Percentiles rank a stretch among this genome's conserved stretches.
Evolutionary conservation across 331 rosid genomes (phyloP).

Genomic region (Quercus phellos): DNA sequence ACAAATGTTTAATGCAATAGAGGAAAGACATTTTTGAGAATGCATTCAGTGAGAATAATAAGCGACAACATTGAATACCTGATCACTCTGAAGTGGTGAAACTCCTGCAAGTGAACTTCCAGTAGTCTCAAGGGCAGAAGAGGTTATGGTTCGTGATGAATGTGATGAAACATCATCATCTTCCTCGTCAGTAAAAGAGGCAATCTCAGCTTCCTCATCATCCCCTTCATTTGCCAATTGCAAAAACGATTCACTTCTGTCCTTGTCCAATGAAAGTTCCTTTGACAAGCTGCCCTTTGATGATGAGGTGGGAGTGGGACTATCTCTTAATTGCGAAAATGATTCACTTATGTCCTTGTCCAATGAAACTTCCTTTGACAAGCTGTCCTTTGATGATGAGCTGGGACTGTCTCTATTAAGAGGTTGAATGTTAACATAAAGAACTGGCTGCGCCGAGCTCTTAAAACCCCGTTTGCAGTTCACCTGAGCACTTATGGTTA

Average conservation of each 20-base stretch:
- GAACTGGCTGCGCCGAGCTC: constrained; percentile 45
- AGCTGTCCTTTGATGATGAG: constrained; percentile 48
- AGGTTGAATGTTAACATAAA: constrained; percentile 60
- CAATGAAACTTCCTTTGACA: constrained; percentile 45
- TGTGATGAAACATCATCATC: constrained; percentile 37
- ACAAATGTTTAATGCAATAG: constrained; percentile 6
- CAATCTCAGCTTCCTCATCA: constrained; percentile 53
- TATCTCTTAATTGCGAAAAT: constrained; percentile 27
- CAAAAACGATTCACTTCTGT: constrained; percentile 45
- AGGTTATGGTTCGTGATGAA: constrained; percentile 29
- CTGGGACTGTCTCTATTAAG: constrained; percentile 42
- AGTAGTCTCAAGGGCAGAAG: constrained; percentile 38
- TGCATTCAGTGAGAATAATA: constrained; percentile 11
- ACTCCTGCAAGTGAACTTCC: constrained; percentile 27
- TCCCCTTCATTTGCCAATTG: constrained; percentile 35
- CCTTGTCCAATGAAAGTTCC: constrained; percentile 41
- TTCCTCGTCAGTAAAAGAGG: constrained; percentile 52
- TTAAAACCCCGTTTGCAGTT: constrained; percentile 61
- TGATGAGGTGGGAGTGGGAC: too few relatives aligned
- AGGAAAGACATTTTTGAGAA: constrained; percentile 7
- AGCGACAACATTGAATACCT: constrained; percentile 30
- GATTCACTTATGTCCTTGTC: constrained; percentile 53
- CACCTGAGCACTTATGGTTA: constrained; percentile 32
- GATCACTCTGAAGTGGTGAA: constrained; percentile 20
- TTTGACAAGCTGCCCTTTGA: constrained; percentile 41